Percentiles rank a stretch among this genome's conserved stretches.
Evolutionary conservation across 139 green algal species (phyloP).

Genomic region (Tetraselmis chui): DNA sequence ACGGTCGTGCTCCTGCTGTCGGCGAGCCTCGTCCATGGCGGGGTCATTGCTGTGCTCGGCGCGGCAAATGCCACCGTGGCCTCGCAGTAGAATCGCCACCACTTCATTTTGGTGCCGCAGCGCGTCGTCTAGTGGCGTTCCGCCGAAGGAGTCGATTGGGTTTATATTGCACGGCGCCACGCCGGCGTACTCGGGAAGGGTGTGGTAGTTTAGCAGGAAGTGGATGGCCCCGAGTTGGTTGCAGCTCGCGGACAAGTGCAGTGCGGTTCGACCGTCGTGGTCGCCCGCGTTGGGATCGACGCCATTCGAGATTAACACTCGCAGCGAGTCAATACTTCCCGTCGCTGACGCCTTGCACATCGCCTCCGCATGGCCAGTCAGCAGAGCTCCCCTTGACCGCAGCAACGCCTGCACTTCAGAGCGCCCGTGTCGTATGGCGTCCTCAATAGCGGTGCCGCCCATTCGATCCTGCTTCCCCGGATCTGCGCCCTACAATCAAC

Average conservation of each 20-base stretch:
- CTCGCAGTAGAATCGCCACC: constrained; percentile 12
- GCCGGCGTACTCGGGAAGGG: background rate
- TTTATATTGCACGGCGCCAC: constrained; percentile 16
- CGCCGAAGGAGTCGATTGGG: constrained; percentile 17
- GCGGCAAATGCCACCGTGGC: background rate
- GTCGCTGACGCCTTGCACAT: constrained; percentile 24
- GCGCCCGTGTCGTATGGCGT: constrained; percentile 14
- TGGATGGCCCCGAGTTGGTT: constrained; percentile 20
- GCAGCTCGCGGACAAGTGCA: constrained; percentile 28
- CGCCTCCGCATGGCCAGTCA: constrained; percentile 13
- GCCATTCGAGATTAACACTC: constrained; percentile 21
- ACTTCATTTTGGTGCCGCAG: constrained; percentile 22
- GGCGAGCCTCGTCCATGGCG: background rate
- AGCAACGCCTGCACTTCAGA: constrained; percentile 18
- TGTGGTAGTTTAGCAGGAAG: constrained; percentile 12
- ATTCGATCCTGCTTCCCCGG: background rate
- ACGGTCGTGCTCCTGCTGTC: background rate
- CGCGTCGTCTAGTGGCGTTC: constrained; percentile 35
- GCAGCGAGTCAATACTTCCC: constrained; percentile 12
- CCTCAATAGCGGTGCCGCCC: background rate
- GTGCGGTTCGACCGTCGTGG: constrained; percentile 26
- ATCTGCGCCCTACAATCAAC: background rate
- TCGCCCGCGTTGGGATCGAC: constrained; percentile 22
- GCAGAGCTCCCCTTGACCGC: constrained; percentile 6
- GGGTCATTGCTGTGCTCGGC: background rate